Percentiles rank a stretch among this genome's conserved stretches.
phyloP scores from a whole-genome alignment of 1,284 basidiomycete genomes.

The Puccinia polysora region DNA sequence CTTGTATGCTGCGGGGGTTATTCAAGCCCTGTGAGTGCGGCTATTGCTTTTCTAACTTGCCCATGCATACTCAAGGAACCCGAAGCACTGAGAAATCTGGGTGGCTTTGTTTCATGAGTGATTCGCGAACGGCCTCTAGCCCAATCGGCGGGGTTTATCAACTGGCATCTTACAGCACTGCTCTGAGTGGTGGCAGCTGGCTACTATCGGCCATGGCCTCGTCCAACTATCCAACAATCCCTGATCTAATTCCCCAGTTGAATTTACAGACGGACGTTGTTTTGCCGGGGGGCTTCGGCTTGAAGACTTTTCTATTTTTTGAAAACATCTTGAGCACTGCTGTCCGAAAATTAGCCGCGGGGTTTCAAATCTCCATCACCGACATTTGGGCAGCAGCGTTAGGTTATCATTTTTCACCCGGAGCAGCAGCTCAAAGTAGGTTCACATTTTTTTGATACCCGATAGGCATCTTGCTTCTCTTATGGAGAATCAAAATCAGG shows the following conservation, averaged over 20 bases:
- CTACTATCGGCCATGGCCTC: constrained; percentile 48
- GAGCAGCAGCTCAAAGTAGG: not conserved
- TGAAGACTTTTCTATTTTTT: too few relatives aligned
- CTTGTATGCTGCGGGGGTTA: too few relatives aligned
- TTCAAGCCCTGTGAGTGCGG: too few relatives aligned
- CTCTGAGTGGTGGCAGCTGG: constrained; percentile 52
- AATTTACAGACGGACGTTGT: not conserved
- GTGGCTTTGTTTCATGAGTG: not conserved
- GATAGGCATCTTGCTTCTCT: not conserved
- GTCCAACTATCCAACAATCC: constrained; percentile 47
- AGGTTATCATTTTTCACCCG: constrained; percentile 8
- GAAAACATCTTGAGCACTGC: not conserved
- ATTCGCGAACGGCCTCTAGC: not conserved
- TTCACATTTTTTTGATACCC: not conserved
- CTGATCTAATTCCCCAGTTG: not conserved
- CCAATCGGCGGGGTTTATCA: constrained; percentile 51
- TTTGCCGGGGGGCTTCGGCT: not conserved
- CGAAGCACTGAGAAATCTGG: not conserved
- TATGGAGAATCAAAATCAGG: not conserved
- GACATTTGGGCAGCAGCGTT: constrained; percentile 12
- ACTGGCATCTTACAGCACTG: constrained; percentile 50
- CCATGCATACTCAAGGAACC: not conserved
- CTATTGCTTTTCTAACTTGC: not conserved
- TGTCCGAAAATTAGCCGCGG: not conserved
- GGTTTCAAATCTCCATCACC: constrained; percentile 5